Evolutionary conservation across 108 stramenopile species (phyloP).

Genomic region (Hondaea fermentalgiana): DNA sequence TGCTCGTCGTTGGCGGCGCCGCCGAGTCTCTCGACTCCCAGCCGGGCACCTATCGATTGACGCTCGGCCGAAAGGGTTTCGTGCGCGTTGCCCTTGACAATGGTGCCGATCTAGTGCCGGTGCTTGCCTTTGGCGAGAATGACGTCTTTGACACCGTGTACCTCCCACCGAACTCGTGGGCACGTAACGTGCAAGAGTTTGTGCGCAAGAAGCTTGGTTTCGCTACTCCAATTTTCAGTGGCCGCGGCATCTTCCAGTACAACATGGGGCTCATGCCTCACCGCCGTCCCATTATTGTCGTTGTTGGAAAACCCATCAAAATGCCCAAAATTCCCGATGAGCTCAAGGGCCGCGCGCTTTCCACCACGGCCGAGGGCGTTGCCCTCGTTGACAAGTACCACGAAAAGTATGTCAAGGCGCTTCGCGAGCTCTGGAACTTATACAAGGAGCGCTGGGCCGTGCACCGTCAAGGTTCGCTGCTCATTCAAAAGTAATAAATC

Average conservation of each 20-base stretch:
- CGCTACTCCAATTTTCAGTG: neutral
- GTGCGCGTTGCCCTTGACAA: slow-evolving; percentile 62
- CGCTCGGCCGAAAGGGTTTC: slow-evolving; percentile 70
- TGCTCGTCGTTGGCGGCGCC: slow-evolving; percentile 26
- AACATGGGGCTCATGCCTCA: slow-evolving; percentile 13
- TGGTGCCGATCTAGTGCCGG: slow-evolving; percentile 69
- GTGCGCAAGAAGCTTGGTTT: neutral
- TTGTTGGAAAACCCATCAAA: slow-evolving; percentile 9
- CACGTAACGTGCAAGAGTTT: neutral
- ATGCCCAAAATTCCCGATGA: neutral
- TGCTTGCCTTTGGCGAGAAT: slow-evolving; percentile 57
- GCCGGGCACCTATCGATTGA: slow-evolving; percentile 6
- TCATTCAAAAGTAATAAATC: neutral
- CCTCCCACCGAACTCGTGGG: neutral
- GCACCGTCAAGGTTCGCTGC: neutral
- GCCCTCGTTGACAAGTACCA: slow-evolving; percentile 17
- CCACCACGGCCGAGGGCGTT: neutral
- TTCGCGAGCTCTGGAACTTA: neutral
- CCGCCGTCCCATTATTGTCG: neutral
- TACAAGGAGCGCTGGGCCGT: slow-evolving; percentile 16
- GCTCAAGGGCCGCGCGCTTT: neutral
- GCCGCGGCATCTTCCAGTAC: slow-evolving; percentile 24
- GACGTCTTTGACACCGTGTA: slow-evolving; percentile 27
- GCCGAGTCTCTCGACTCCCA: slow-evolving; percentile 24
- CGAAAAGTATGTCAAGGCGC: neutral